Evolutionary conservation across 2,329 filamentous ascomycete species (phyloP), one percentile per base, ranked within the genome.

Genomic region (Colletotrichum melonis): DNA sequence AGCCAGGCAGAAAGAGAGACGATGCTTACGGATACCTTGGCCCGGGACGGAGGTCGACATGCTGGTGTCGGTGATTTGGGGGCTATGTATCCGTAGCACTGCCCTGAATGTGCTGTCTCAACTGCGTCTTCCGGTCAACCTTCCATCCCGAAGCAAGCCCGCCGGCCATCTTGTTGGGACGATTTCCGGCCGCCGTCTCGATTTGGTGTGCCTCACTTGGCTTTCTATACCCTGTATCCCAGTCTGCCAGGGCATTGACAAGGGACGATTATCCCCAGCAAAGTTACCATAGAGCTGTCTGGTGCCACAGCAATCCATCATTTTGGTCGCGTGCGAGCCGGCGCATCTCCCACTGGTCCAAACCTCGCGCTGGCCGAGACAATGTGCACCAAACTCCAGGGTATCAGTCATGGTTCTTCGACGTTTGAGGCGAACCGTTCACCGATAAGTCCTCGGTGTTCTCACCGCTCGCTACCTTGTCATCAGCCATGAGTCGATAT

Each of bases 111-210:
- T 35, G 35, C 52, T 69, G 63, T 60, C 56, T 68, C 52, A 26
- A 62, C 54, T 65, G 32, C 22, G 30, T 22, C 26, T 38, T 64
- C 42, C 58, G 65, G 57, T 35, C 22, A 69, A 38, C 38, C 38
- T 63, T 69, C 52, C 38, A 55, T 69, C 54, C 69, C 58, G 54
- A 73, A 64, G 59, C 70, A 70, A 65, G 26, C 55, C 66, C 24
- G 42, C 42, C 19, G 46, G 42, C 46, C 65, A 63, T 60, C 70
- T 72, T 62, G 70, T 73, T 73, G 66, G 70, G 70, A 73, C 54
- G 70, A 70, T 73, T 70, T 26, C 46, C 55, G 55, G 56, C 70
- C 24, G 30, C 60, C 55, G 55, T 52, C 26, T 67, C 63, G 24
- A 60, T 72, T 22, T 58, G 52, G 32, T 62, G 55, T 65, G 55